Conservation (phyloP, 371 early-diverging fungal species). For the Sporodiniella umbellata region DNA sequence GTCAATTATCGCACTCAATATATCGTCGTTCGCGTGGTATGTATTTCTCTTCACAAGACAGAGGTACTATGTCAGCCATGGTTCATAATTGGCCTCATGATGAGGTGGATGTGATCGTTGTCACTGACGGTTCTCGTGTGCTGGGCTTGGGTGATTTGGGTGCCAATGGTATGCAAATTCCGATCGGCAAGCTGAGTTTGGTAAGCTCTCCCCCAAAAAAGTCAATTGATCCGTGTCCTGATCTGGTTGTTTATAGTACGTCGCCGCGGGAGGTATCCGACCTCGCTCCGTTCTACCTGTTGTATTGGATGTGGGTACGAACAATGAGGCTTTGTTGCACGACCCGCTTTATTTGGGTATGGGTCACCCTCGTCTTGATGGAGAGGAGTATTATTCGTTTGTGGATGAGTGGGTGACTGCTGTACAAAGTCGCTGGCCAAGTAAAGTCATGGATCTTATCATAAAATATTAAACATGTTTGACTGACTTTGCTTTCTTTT, state of each 20-base stretch:
- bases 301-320: constrained; percentile 86
- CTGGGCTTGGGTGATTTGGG: constrained; percentile 93
- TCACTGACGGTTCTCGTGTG: constrained; percentile 93
- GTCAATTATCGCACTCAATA: constrained; percentile 57
- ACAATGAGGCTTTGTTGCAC: constrained; percentile 61
- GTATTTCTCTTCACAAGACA: constrained; percentile 60
- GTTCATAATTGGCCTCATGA: constrained; percentile 58
- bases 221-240: constrained; percentile 1
- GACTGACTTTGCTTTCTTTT: background rate
- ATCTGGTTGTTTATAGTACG: constrained; percentile 50
- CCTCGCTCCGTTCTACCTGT: constrained; percentile 85
- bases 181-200: constrained; percentile 90
- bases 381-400: constrained; percentile 59
- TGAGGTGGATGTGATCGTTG: constrained; percentile 72
- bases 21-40: constrained; percentile 65
- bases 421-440: constrained; percentile 57
- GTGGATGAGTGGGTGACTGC: constrained; percentile 68
- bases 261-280: constrained; percentile 89
- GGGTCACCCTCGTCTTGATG: constrained; percentile 59
- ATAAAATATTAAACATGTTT: background rate
- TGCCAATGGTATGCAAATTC: constrained; percentile 91
- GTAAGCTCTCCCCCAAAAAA: constrained; percentile 23
- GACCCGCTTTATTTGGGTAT: constrained; percentile 67
- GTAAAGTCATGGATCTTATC: constrained; percentile 42
- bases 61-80: constrained; percentile 61